These are phyloP conservation scores for Myxozyma sirexii DNA, from an alignment of 805 yeast genomes.

Conservation along the genomic window DNA sequence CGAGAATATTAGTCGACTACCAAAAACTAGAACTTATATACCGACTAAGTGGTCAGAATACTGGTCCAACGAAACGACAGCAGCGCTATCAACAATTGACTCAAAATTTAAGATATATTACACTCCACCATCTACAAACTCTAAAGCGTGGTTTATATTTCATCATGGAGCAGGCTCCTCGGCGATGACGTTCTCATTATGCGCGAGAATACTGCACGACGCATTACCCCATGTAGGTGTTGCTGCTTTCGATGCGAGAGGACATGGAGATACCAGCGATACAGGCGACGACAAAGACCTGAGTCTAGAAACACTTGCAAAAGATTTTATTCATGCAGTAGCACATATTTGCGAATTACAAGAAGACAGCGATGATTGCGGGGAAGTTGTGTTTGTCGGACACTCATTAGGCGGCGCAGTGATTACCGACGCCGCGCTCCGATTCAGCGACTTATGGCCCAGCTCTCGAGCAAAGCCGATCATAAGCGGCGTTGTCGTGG, in stretches of 20 bases:
- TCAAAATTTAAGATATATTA: constrained; percentile 15
- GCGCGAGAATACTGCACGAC: constrained; percentile 28
- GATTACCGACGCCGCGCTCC: constrained; percentile 55
- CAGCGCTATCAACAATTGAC: not conserved
- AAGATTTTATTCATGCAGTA: constrained; percentile 60
- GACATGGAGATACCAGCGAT: constrained; percentile 66
- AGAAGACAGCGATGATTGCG: constrained; percentile 23
- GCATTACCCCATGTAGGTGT: constrained; percentile 55
- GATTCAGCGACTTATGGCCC: constrained; percentile 25
- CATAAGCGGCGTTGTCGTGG: constrained; percentile 69
- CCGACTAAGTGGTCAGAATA: constrained; percentile 11
- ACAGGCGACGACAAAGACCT: constrained; percentile 43
- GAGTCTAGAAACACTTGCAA: constrained; percentile 54
- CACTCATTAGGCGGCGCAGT: constrained; percentile 95
- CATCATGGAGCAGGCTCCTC: constrained; percentile 98
- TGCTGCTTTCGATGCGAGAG: constrained; percentile 77
- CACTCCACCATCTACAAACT: constrained; percentile 8
- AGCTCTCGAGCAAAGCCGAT: constrained; percentile 4
- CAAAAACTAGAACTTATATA: not conserved
- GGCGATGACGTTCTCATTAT: constrained; percentile 68
- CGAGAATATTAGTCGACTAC: constrained; percentile 1
- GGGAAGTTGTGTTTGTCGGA: constrained; percentile 65
- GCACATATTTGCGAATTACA: constrained; percentile 43
- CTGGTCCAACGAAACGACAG: not conserved
- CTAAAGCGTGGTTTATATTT: constrained; percentile 55